Conservation (phyloP, 768 basidiomycete genomes). For the Lactifluus volemus region DNA sequence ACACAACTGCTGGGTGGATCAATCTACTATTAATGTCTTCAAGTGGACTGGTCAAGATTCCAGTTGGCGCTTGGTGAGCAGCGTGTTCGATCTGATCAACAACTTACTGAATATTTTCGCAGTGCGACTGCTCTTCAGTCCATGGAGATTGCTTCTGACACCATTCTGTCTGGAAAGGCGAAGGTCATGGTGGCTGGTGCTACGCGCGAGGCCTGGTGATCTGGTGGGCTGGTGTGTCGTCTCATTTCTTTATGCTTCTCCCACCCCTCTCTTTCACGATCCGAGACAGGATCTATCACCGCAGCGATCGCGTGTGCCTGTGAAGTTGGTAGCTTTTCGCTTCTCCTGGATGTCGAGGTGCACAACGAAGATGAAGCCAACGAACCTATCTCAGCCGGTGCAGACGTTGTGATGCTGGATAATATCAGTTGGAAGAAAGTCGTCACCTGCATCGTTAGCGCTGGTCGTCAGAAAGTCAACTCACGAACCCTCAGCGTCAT, state of each 20-base stretch:
- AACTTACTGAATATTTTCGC: too few species aligned
- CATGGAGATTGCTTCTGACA: too few species aligned
- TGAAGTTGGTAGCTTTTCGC: constrained; percentile 81
- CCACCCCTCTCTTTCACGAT: background rate
- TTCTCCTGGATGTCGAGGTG: constrained; percentile 92
- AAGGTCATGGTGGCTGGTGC: too few species aligned
- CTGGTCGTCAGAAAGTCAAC: constrained; percentile 81
- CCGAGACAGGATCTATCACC: constrained; percentile 70
- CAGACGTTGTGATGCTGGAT: constrained; percentile 95
- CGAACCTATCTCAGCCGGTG: constrained; percentile 95
- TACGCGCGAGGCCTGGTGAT: too few species aligned
- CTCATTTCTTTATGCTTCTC: background rate
- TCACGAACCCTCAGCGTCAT: constrained; percentile 75
- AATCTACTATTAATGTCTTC: too few species aligned
- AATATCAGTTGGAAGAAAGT: constrained; percentile 99
- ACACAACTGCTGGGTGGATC: too few species aligned
- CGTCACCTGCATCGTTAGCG: constrained; percentile 85
- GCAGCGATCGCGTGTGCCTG: constrained; percentile 80
- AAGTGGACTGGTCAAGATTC: too few species aligned
- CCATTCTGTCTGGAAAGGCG: too few species aligned
- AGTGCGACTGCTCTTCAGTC: too few species aligned
- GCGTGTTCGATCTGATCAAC: too few species aligned
- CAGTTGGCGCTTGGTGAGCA: too few species aligned
- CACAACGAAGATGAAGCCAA: constrained; percentile 82
- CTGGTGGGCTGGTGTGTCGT: constrained; percentile 76